These are phyloP conservation scores for Macrophomina tecta DNA, from an alignment of 2,329 filamentous ascomycete species.

Conservation along the genomic window DNA sequence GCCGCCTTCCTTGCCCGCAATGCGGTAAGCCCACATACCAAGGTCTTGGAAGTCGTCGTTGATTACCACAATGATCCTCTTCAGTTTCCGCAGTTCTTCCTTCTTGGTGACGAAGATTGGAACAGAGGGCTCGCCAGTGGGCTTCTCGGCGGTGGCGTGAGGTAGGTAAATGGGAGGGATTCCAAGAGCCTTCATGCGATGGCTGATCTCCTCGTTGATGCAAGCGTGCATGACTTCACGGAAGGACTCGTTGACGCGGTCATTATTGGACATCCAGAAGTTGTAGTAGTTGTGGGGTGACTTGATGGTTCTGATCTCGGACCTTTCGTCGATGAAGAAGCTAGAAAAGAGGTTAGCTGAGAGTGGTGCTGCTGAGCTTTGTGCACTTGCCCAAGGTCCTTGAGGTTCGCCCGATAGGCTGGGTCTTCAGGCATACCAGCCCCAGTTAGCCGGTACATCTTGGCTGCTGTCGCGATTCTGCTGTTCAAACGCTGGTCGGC, in stretches of 20 bases:
- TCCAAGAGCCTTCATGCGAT: conserved; percentile 67
- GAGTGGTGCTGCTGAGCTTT: neutral
- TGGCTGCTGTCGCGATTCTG: conserved; percentile 30
- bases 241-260: conserved; percentile 78
- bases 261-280: conserved; percentile 74
- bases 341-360: conserved; percentile 51
- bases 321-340: conserved; percentile 77
- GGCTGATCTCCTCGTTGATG: conserved; percentile 64
- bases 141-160: conserved; percentile 50
- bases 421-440: conserved; percentile 74
- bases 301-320: conserved; percentile 74
- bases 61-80: conserved; percentile 74
- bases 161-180: conserved; percentile 69
- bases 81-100: conserved; percentile 59
- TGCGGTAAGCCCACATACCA: conserved; percentile 74
- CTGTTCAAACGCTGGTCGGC: neutral
- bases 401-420: conserved; percentile 68
- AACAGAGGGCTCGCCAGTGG: conserved; percentile 62
- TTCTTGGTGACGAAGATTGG: conserved; percentile 68
- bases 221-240: conserved; percentile 73
- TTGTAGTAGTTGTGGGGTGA: conserved; percentile 74
- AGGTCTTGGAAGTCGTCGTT: conserved; percentile 75
- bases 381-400: conserved; percentile 70
- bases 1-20: conserved; percentile 67
- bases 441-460: conserved; percentile 78